These are phyloP conservation scores for Oryza punctata DNA, from an alignment of 176 grass and related monocot species.

Conservation along the genomic window DNA sequence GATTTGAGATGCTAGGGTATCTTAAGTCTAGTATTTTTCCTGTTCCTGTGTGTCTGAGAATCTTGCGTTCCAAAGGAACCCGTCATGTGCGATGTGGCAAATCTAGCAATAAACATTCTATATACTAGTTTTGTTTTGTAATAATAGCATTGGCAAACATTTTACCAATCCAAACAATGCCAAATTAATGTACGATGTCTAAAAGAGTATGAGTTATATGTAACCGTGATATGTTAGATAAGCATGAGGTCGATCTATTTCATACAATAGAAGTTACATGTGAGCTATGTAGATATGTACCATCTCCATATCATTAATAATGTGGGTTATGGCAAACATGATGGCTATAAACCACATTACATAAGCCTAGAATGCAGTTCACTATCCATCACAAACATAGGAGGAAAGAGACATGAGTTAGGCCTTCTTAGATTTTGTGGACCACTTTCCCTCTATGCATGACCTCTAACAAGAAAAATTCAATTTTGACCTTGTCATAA, in stretches of 20 bases:
- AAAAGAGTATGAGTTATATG: not conserved
- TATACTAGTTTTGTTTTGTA: not conserved
- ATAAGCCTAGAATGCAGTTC: conserved; percentile 31
- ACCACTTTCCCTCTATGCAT: conserved; percentile 46
- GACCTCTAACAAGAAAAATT: conserved; percentile 44
- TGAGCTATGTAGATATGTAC: not conserved
- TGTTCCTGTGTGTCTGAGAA: no score
- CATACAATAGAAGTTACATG: not conserved
- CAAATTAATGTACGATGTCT: not conserved
- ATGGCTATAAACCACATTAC: conserved; percentile 27
- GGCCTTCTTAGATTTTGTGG: conserved; percentile 58
- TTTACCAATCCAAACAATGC: not conserved
- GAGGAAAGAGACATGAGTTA: conserved; percentile 55
- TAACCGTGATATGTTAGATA: no score
- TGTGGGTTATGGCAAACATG: not conserved
- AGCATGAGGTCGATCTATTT: not conserved
- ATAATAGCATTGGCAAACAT: not conserved
- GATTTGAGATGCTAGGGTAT: no score
- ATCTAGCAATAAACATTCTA: not conserved
- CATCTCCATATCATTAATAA: not conserved
- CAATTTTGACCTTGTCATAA: conserved; percentile 42
- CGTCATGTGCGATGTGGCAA: not conserved
- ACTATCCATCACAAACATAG: conserved; percentile 38
- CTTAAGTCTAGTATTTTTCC: no score
- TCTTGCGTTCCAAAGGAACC: no score